Conservation (phyloP, 108 stramenopile species). For the Hondaea fermentalgiana region DNA sequence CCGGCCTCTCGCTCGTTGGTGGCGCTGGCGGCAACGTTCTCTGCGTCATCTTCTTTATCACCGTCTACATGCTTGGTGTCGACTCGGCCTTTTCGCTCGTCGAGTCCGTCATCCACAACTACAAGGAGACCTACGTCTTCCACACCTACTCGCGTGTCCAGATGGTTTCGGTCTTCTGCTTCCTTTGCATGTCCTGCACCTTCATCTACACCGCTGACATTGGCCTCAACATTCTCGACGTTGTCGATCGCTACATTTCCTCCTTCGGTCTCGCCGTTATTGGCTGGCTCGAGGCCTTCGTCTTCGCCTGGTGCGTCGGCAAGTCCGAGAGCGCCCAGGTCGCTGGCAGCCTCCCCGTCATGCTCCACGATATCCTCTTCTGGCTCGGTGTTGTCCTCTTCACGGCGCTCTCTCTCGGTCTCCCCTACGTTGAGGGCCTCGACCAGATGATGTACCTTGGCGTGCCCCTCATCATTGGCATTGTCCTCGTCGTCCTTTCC, state of each 20-base stretch:
- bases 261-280: conserved; percentile 52
- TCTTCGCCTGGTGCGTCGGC: conserved; percentile 55
- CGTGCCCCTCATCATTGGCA: conserved; percentile 27
- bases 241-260: conserved; percentile 59
- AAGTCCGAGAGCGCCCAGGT: conserved; percentile 34
- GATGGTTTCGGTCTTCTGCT: conserved; percentile 21
- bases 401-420: conserved; percentile 43
- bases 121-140: conserved; percentile 22
- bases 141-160: neutral
- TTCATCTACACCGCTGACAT: conserved; percentile 54
- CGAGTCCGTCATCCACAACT: conserved; percentile 36
- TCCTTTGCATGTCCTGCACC: conserved; percentile 3
- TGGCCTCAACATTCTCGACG: conserved; percentile 52
- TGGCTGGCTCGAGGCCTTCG: conserved; percentile 51
- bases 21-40: conserved; percentile 53
- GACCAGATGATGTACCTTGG: conserved; percentile 37
- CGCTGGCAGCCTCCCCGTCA: conserved; percentile 35
- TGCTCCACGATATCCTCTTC: conserved; percentile 37
- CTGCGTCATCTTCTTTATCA: conserved; percentile 41
- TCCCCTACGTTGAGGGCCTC: conserved; percentile 32
- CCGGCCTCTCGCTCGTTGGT: conserved; percentile 45
- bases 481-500: conserved; percentile 29
- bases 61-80: conserved; percentile 54
- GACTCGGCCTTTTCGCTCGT: conserved; percentile 57
- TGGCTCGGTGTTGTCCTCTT: conserved; percentile 50